Evolutionary conservation across 2,329 filamentous ascomycete genomes (phyloP).

Genomic region (Hirsutella rhossiliensis): DNA sequence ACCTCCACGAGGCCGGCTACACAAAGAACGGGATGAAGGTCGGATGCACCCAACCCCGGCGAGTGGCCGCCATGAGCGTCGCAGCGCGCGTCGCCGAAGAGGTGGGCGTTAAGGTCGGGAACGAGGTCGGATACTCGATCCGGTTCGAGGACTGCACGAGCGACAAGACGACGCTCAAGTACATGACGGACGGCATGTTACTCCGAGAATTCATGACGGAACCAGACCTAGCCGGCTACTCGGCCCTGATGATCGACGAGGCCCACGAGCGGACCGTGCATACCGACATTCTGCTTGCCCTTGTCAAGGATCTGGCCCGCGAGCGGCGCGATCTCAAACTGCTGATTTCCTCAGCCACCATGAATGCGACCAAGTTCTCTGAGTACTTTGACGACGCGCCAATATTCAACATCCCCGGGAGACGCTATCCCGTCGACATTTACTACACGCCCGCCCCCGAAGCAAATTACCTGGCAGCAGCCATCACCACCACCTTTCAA

Average conservation of each 20-base stretch:
- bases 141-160: slow-evolving; percentile 88
- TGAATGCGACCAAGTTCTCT: slow-evolving; percentile 87
- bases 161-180: slow-evolving; percentile 86
- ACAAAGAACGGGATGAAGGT: slow-evolving; percentile 77
- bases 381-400: slow-evolving; percentile 86
- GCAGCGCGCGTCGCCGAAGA: slow-evolving; percentile 94
- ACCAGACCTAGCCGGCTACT: slow-evolving; percentile 71
- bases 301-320: slow-evolving; percentile 79
- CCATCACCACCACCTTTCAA: slow-evolving; percentile 88
- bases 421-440: slow-evolving; percentile 80
- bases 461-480: slow-evolving; percentile 84
- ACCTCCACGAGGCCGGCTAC: slow-evolving; percentile 81
- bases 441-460: slow-evolving; percentile 86
- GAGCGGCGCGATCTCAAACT: slow-evolving; percentile 78
- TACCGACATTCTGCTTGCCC: slow-evolving; percentile 78
- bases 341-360: slow-evolving; percentile 85
- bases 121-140: slow-evolving; percentile 89
- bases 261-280: slow-evolving; percentile 89
- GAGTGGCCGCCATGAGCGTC: slow-evolving; percentile 95
- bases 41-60: slow-evolving; percentile 84
- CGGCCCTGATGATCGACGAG: slow-evolving; percentile 91
- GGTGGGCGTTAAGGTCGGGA: slow-evolving; percentile 78
- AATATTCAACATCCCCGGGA: slow-evolving; percentile 88
- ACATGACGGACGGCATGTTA: slow-evolving; percentile 96
- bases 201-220: slow-evolving; percentile 83